Evolutionary conservation across 1,284 basidiomycete species (phyloP), one percentile per base, ranked within the genome.

Genomic region (Wallemia hederae): DNA sequence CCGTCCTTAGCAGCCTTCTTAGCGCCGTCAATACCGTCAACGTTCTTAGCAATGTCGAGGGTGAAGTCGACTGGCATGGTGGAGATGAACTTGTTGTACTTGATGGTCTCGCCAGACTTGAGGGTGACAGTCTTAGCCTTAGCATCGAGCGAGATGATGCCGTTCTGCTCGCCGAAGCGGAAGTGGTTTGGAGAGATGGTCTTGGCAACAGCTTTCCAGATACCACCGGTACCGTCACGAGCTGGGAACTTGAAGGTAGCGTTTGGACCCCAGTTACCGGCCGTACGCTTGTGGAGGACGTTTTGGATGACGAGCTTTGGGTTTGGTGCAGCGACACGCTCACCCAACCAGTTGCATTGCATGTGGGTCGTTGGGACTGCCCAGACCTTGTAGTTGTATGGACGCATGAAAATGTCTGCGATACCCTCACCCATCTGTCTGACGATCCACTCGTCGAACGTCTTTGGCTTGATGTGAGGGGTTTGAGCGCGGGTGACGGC

Each of bases 331-430:
- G 75, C 74, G 25, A 76, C 75, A 63, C 75, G 72, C 67, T 76
- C 75, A 22, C 75, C 75, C 58, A 76, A 70, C 75, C 75, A 76
- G 67, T 74, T 72, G 68, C 74, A 76, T 70, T 76, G 75, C 75
- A 76, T 76, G 72, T 72, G 57, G 39, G 69, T 71, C 14, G 74
- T 74, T 28, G 72, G 74, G 9, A 74, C 73, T 57, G 74, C 75
- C 75, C 75, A 76, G 15, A 76, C 75, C 65, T 75, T 75, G 70
- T 72, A 76, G 68, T 76, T 76, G 69, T 76, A 76, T 39, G 74
- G 74, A 58, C 74, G 67, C 75, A 76, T 76, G 66, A 76, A 76
- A 61, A 73, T 64, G 60, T 76, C 72, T 27, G 75, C 75, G 55
- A 76, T 70, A 24, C 75, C 75, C 61, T 69, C 65, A 5, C 71